A percentile compares a stretch with the other conserved stretches of the same genome.
These are phyloP conservation scores for Stellera chamaejasme DNA, from an alignment of 345 rosid species.

Conservation along the genomic window DNA sequence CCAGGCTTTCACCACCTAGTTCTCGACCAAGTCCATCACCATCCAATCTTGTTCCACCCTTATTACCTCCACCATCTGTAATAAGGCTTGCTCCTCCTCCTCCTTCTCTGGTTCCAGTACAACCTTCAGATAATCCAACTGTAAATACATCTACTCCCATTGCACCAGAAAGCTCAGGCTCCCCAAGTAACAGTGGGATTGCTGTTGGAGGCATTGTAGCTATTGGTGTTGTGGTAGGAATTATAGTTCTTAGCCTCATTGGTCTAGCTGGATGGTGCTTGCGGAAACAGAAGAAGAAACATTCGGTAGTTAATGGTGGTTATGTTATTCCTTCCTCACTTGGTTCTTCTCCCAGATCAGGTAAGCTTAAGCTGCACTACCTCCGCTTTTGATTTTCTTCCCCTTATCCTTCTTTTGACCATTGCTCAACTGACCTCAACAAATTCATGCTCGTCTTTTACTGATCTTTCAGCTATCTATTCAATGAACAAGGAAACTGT, in stretches of 20 bases:
- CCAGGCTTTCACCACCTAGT: conserved; percentile 20
- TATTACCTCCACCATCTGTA: conserved; percentile 31
- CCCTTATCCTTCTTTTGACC: too few species aligned
- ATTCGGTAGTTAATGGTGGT: conserved; percentile 40
- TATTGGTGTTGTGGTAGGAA: conserved; percentile 38
- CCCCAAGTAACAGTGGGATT: conserved; percentile 22
- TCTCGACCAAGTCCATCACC: conserved; percentile 29
- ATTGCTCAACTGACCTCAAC: background rate
- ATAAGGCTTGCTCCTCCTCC: conserved; percentile 32
- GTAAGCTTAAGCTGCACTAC: conserved; percentile 18
- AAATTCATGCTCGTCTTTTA: background rate
- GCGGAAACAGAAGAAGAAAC: conserved; percentile 45
- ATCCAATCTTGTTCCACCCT: conserved; percentile 25
- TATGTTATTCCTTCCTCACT: conserved; percentile 56
- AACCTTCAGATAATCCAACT: conserved; percentile 20
- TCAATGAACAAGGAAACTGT: too few species aligned
- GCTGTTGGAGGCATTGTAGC: conserved; percentile 39
- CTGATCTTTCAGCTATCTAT: background rate
- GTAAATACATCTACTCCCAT: conserved; percentile 21
- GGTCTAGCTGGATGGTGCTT: conserved; percentile 52
- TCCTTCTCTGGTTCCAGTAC: conserved; percentile 23
- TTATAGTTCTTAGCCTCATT: conserved; percentile 48
- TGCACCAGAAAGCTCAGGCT: conserved; percentile 23
- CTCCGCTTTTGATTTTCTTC: too few species aligned
- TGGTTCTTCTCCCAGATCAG: conserved; percentile 57